Base-by-base conservation (phyloP, 352 stramenopile genomes). In the Poterioochromonas sp. region DNA sequence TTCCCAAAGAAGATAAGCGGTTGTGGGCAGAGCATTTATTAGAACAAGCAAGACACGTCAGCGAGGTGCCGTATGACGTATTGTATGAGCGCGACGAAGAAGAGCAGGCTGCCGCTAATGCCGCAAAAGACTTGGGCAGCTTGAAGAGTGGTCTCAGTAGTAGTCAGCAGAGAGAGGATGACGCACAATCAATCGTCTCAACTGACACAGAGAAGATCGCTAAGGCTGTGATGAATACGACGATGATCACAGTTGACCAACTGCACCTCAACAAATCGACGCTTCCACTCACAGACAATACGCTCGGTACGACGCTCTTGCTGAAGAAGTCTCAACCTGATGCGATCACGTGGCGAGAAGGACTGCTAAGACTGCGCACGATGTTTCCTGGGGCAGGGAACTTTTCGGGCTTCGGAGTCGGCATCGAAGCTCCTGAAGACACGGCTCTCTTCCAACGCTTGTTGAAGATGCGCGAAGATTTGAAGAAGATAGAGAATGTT, bases 21-120 rank as follows among this genome's bases (percentile, higher is more conserved):
- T 18, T 68, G 58, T 68, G 58, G 58, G 58, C 58, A 32, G 5
- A 40, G 29, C 58, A 68, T 68, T 68, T 68, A 26, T 39, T 68
- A 32, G 58, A 68, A 18, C 5, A 68, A 68, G 58, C 12, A 40
- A 5, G 58, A 40, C 44, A 53, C 8, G n/a, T n/a, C n/a, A n/a
- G n/a, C n/a, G n/a, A n/a, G n/a, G n/a, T n/a, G n/a, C n/a, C n/a
- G n/a, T n/a, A n/a, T n/a, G n/a, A n/a, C n/a, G n/a, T n/a, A n/a
- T n/a, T n/a, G n/a, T 58, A 26, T 58, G 47, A 15, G 47, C 15
- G 26, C 15, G 26, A 58, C 26, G 26, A 26, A 26, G 47, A 58
- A 15, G 47, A 58, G 15, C 47, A 58, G 26, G 26, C 26, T 15
- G 47, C 47, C 47, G 15, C 26, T 26, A 58, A 58, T 26, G 47